Evolutionary conservation across 2,329 filamentous ascomycete species (phyloP), one percentile per base, ranked within the genome.

Genomic region (Trichoderma harzianum): DNA sequence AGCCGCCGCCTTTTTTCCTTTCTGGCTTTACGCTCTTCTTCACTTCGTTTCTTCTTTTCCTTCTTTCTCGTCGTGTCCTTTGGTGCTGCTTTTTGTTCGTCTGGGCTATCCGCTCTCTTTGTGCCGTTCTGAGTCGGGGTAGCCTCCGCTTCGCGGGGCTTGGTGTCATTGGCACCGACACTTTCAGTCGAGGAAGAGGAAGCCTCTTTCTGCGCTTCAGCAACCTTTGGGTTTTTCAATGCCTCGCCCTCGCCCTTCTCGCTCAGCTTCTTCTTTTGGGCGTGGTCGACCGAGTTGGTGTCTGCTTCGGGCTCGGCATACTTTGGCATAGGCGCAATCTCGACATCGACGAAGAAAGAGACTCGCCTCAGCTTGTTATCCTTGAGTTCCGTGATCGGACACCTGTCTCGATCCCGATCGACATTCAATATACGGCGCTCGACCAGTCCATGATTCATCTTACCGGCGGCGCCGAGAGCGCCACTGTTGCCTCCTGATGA

Each of bases 301-400:
- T 55, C 79, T 11, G 86, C 80, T 7, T 87, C 87, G 18, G 85
- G 85, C 3, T 96, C 93, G 16, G 85, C 82, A 76, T 97, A 96
- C 76, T 89, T 91, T 28, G 95, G 93, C 78, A 93, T 90, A 0
- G 94, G 93, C 3, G 95, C 95, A 78, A 99, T 97, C 80, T 99
- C 96, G 5, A 99, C 95, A 78, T 99, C 96, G 3, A 99, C 96
- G 76, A 93, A 97, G 78, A 99, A 99, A 0, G 95, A 93, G 0
- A 99, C 96, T 68, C 94, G 90, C 69, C 94, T 89, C 72, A 99
- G 82, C 79, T 96, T 97, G 63, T 89, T 89, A 77, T 91, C 89
- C 75, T 94, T 91, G 61, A 99, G 85, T 75, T 97, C 95, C 5
- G 89, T 84, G 34, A 98, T 89, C 28, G 89, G 87, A 79, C 94